Conservation (phyloP, 768 basidiomycete genomes). For the Phanerochaete carnosa region DNA sequence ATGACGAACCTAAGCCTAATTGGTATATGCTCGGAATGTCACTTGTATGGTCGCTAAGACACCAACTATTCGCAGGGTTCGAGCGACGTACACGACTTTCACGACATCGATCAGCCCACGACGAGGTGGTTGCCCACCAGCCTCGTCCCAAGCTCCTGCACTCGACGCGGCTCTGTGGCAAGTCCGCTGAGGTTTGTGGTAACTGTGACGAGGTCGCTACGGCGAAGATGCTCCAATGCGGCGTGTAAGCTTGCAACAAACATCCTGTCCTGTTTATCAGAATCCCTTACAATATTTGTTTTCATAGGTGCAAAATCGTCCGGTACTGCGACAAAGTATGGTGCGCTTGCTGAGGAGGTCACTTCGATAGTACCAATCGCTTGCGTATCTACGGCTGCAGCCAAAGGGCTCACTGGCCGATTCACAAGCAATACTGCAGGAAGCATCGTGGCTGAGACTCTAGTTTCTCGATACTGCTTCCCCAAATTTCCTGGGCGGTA, state of each 20-base stretch:
- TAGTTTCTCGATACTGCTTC: no score
- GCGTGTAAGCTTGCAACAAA: constrained; percentile 4
- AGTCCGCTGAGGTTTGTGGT: constrained; percentile 21
- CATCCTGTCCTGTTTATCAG: neutral
- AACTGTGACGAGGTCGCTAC: constrained; percentile 16
- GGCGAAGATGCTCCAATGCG: constrained; percentile 14
- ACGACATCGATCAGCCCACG: constrained; percentile 10
- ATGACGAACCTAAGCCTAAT: constrained; percentile 17
- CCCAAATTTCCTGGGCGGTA: no score
- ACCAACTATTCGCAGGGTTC: constrained; percentile 13
- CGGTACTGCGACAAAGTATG: constrained; percentile 24
- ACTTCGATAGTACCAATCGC: neutral
- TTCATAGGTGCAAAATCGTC: constrained; percentile 19
- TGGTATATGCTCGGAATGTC: constrained; percentile 6
- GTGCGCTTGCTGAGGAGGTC: constrained; percentile 10
- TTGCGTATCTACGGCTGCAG: neutral
- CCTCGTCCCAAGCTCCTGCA: constrained; percentile 12
- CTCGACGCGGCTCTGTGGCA: constrained; percentile 13
- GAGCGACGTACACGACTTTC: constrained; percentile 27
- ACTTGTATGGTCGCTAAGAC: neutral
- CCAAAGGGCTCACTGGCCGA: neutral
- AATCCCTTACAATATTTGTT: neutral
- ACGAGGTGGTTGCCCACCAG: constrained; percentile 19
- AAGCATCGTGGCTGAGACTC: neutral
- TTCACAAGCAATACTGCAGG: constrained; percentile 1